Conservation (phyloP, 306 rosid species). For the Lupinus albus region DNA sequence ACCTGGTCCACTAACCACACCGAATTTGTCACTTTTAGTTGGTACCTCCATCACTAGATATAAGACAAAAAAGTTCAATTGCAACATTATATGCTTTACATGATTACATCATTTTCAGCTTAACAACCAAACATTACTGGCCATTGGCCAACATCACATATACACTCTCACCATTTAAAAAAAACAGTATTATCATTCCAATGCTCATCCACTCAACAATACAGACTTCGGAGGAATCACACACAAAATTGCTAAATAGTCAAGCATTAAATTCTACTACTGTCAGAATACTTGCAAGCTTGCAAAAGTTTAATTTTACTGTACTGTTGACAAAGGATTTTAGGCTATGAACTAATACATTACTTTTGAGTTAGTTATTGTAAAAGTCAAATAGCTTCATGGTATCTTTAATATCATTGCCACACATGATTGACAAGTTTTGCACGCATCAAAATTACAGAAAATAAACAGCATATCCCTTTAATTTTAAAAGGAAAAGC, state of each 20-base stretch:
- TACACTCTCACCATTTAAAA: not conserved
- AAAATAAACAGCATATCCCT: constrained; percentile 6
- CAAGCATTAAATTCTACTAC: constrained; percentile 5
- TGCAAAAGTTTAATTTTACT: not conserved
- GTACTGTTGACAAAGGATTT: no score
- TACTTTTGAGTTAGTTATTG: no score
- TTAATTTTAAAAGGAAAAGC: not conserved
- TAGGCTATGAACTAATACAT: no score
- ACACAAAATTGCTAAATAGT: not conserved
- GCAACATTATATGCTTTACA: constrained; percentile 15
- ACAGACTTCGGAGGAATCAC: not conserved
- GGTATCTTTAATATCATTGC: no score
- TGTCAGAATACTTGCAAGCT: constrained; percentile 16
- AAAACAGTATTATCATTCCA: constrained; percentile 15
- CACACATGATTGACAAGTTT: no score
- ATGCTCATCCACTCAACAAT: constrained; percentile 14
- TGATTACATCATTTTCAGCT: constrained; percentile 5
- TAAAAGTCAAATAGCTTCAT: no score
- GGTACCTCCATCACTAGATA: constrained; percentile 25
- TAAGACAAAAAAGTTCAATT: not conserved
- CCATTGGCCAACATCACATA: not conserved
- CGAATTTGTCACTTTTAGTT: constrained; percentile 28
- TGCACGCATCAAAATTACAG: no score
- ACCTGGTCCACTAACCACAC: constrained; percentile 20
- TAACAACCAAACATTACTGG: not conserved